Conservation (phyloP, 345 rosid species). For the Eutrema yunnanense region DNA sequence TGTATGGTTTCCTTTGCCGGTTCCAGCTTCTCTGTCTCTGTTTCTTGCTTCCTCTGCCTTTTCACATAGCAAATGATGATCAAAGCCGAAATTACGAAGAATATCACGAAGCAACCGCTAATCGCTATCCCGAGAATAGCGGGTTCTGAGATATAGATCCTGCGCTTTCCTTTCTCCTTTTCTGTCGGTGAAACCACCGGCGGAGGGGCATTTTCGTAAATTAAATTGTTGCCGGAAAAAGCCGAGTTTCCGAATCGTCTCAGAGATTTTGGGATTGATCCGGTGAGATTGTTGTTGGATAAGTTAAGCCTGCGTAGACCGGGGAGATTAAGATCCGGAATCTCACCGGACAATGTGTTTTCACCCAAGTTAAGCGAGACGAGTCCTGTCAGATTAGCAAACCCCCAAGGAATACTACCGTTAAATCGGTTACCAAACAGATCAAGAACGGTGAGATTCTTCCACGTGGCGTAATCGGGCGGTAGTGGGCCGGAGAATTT, state of each 20-base stretch:
- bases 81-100: conserved; percentile 33
- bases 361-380: conserved; percentile 50
- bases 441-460: conserved; percentile 51
- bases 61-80: conserved; percentile 40
- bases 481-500: conserved; percentile 61
- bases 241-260: conserved; percentile 51
- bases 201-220: conserved; percentile 38
- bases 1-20: conserved; percentile 20
- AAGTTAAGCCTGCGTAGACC: conserved; percentile 51
- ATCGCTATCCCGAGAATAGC: conserved; percentile 52
- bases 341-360: conserved; percentile 66
- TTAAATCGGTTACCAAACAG: conserved; percentile 57
- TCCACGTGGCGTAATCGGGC: conserved; percentile 61
- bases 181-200: conserved; percentile 32
- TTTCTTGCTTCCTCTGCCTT: conserved; percentile 23
- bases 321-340: conserved; percentile 53
- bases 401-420: conserved; percentile 59
- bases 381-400: conserved; percentile 51
- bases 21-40: conserved; percentile 7
- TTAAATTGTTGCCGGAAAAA: conserved; percentile 62
- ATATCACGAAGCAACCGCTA: conserved; percentile 44
- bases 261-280: conserved; percentile 58
- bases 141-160: conserved; percentile 36
- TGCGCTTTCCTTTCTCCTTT: conserved; percentile 6
- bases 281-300: conserved; percentile 65